Percentiles rank a stretch among this genome's conserved stretches.
These are phyloP conservation scores for Gremmenia infestans DNA, from an alignment of 2,329 filamentous ascomycete species.

Conservation along the genomic window DNA sequence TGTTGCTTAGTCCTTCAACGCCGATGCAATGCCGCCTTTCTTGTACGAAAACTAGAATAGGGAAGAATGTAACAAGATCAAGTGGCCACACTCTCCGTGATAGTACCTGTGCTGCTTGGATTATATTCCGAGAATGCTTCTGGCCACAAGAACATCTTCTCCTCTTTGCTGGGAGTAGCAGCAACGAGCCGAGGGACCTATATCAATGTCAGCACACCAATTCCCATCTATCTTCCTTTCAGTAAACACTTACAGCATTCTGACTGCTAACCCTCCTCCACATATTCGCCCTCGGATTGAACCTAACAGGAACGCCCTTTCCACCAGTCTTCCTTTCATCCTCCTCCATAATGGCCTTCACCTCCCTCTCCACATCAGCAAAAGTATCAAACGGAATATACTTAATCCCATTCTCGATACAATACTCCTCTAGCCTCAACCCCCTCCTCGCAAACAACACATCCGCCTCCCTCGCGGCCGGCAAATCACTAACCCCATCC, in stretches of 20 bases:
- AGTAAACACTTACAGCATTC: slow-evolving; percentile 36
- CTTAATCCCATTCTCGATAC: slow-evolving; percentile 53
- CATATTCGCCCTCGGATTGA: slow-evolving; percentile 65
- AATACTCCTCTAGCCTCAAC: slow-evolving; percentile 61
- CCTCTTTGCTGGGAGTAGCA: slow-evolving; percentile 49
- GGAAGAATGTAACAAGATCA: background rate
- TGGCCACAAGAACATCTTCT: slow-evolving; percentile 60
- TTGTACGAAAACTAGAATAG: no score
- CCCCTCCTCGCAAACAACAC: slow-evolving; percentile 64
- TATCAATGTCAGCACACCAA: background rate
- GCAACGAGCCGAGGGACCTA: slow-evolving; percentile 43
- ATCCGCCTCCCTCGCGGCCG: slow-evolving; percentile 61
- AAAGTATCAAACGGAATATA: slow-evolving; percentile 63
- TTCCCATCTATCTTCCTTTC: no score
- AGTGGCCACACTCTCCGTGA: slow-evolving; percentile 19
- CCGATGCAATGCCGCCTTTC: no score
- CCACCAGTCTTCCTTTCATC: slow-evolving; percentile 58
- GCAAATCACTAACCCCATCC: slow-evolving; percentile 63
- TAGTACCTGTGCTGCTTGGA: slow-evolving; percentile 7
- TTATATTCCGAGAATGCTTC: slow-evolving; percentile 47
- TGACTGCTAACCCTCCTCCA: slow-evolving; percentile 60
- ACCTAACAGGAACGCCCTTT: slow-evolving; percentile 52
- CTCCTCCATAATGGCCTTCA: slow-evolving; percentile 51
- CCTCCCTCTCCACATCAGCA: slow-evolving; percentile 57
- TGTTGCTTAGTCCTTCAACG: no score